These are phyloP conservation scores for Penicillium argentinense DNA, from an alignment of 495 filamentous ascomycete genomes.

Conservation along the genomic window DNA sequence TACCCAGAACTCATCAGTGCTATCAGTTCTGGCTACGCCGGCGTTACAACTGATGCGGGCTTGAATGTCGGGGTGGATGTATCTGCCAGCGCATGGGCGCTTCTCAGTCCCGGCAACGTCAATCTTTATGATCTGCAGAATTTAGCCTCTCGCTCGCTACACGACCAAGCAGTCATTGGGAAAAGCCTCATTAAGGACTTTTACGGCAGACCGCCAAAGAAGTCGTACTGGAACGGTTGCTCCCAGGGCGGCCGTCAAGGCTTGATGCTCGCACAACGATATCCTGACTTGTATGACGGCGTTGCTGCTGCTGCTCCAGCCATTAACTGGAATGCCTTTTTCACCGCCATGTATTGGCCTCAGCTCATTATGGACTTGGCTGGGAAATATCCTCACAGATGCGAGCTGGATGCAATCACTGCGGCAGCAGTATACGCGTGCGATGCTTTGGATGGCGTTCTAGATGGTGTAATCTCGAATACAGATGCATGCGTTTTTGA, in stretches of 20 bases:
- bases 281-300: constrained; percentile 56
- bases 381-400: constrained; percentile 38
- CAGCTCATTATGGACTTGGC: constrained; percentile 23
- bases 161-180: constrained; percentile 28
- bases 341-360: constrained; percentile 18
- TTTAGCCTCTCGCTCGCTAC: constrained; percentile 37
- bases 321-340: constrained; percentile 40
- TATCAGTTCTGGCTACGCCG: constrained; percentile 27
- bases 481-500: constrained; percentile 52
- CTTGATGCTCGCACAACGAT: constrained; percentile 42
- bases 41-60: constrained; percentile 38
- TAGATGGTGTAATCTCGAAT: constrained; percentile 57
- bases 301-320: constrained; percentile 54
- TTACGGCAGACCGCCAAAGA: constrained; percentile 14
- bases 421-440: constrained; percentile 40
- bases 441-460: constrained; percentile 56
- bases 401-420: constrained; percentile 45
- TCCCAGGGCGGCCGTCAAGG: constrained; percentile 49
- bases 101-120: background rate
- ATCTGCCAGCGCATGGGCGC: background rate
- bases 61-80: constrained; percentile 21
- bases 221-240: constrained; percentile 49
- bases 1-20: constrained; percentile 11
- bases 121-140: constrained; percentile 29
- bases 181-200: constrained; percentile 14